phyloP scores from a whole-genome alignment of 1,284 basidiomycete genomes.

The Tylopilus orsonianus region DNA sequence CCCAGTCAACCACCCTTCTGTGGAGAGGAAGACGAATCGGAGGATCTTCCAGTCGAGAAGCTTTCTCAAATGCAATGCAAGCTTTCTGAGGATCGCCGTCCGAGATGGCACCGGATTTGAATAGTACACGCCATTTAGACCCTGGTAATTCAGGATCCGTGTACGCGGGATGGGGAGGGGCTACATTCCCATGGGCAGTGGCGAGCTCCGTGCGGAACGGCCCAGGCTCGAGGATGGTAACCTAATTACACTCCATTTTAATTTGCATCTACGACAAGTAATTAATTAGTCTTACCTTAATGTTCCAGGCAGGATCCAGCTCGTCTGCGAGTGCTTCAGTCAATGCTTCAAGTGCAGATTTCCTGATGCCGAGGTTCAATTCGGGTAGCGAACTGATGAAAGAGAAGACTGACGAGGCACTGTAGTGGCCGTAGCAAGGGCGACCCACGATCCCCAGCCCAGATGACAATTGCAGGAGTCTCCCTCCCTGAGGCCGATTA shows the following conservation, averaged over 20 bases:
- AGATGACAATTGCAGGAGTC: conserved; percentile 36
- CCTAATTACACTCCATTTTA: conserved; percentile 11
- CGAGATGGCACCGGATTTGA: neutral
- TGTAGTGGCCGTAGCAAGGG: conserved; percentile 20
- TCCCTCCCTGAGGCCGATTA: conserved; percentile 35
- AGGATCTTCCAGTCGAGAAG: conserved; percentile 24
- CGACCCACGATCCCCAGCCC: conserved; percentile 12
- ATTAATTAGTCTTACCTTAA: conserved; percentile 30
- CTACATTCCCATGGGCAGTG: neutral
- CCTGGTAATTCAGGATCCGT: conserved; percentile 11
- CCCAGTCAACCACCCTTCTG: neutral
- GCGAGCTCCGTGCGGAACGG: conserved; percentile 23
- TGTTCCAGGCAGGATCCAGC: conserved; percentile 33
- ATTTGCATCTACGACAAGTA: neutral
- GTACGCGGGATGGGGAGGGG: conserved; percentile 21
- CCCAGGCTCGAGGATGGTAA: conserved; percentile 25
- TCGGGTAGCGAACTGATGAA: neutral
- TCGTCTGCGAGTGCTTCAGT: conserved; percentile 25
- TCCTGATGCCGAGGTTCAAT: conserved; percentile 13
- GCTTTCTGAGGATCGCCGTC: conserved; percentile 25
- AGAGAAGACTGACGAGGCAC: conserved; percentile 23
- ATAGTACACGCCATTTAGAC: conserved; percentile 2
- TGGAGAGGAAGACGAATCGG: conserved; percentile 10
- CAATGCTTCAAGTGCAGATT: conserved; percentile 30
- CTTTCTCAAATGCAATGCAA: conserved; percentile 20